Evolutionary conservation across 371 early-diverging fungal species (phyloP), one percentile per base, ranked within the genome.

Genomic region (Mucor irregularis): DNA sequence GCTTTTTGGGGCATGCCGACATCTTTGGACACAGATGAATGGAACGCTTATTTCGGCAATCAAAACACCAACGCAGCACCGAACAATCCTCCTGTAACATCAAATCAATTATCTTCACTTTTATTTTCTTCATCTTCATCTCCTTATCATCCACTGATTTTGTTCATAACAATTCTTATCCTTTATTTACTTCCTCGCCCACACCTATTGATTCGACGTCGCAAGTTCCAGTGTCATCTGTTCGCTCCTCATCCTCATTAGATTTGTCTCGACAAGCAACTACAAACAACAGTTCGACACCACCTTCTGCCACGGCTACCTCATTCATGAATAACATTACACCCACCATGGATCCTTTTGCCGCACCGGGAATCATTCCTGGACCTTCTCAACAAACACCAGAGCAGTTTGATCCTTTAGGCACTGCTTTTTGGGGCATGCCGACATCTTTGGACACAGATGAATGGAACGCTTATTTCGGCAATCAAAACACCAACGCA

Each of bases 301-400:
- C 43, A 6, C 21, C 53, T 22, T 19, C 40, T 3, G 13, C 40
- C 13, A 24, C 37, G 24, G 46, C 56, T 5, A 37, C 39, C 21
- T 50, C 58, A 45, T 35, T 50, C 21, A 29, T 45, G 4, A 34
- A 33, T 5, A 47, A 40, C 25, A 61, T 44, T 21, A 51, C 49
- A 5, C 51, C 71, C 1, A 58, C 67, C 1, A 58, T 65, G 49
- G 74, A 74, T 59, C 71, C 71, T 19, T 74, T 74, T 66, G 68
- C 64, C 6, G 71, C 73, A 10, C 70, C 73, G 11, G 76, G 58
- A 4, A 66, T 69, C 2, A 63, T 78, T 19, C 58, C 57, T 21
- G 55, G 30, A 0, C 29, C 56, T 14, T 49, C 64, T 9, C 49
- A 53, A 25, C 29, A 26, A 9, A 38, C 51, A 28, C 33, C 30